Base-by-base conservation (phyloP, 345 rosid species). In the Pugionium dolabratum region DNA sequence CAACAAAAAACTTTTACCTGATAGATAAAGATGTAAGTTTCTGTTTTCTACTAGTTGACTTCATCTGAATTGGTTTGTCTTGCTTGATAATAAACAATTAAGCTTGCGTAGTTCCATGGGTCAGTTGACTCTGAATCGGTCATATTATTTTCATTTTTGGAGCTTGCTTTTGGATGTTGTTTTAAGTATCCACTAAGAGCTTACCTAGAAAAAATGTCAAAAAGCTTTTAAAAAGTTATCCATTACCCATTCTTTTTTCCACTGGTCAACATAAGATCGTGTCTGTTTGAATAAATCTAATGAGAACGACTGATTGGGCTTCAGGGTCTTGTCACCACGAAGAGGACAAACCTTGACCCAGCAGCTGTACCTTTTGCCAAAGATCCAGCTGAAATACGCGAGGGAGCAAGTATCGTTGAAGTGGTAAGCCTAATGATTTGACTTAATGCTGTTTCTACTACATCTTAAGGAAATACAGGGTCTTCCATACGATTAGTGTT, bases 281-380 rank as follows among this genome's bases (percentile, higher is more conserved):
- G 41, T 48, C 18, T 72, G 4, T 40, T 59, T 34, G 37, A 44
- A 51, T 66, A 66, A 66, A 10, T 52, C 32, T 61, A 45, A 46
- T 64, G 63, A 69, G 64, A 75, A 52, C 9, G 74, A 70, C 33
- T 65, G 27, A 18, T 64, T 66, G 57, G 52, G 31, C 39, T 79
- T 72, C 75, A 94, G 99, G 99, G 99, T 71, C 97, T 94, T 45
- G 64, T 94, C 74, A 90, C 97, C 49, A 85, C 90, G 76, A 96
- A 84, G 74, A 84, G 99, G 79, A 81, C 86, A 68, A 86, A 79
- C 76, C 62, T 88, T 76, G 99, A 90, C 79, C 88, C 93, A 30
- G 95, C 95, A 30, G 95, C 87, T 42, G 82, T 80, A 72, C 85
- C 86, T 39, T 90, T 94, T 84, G 97, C 99, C 31, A 86, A 86